These are phyloP conservation scores for Nitzschia sp. DNA, from an alignment of 108 stramenopile genomes.

Conservation along the genomic window DNA sequence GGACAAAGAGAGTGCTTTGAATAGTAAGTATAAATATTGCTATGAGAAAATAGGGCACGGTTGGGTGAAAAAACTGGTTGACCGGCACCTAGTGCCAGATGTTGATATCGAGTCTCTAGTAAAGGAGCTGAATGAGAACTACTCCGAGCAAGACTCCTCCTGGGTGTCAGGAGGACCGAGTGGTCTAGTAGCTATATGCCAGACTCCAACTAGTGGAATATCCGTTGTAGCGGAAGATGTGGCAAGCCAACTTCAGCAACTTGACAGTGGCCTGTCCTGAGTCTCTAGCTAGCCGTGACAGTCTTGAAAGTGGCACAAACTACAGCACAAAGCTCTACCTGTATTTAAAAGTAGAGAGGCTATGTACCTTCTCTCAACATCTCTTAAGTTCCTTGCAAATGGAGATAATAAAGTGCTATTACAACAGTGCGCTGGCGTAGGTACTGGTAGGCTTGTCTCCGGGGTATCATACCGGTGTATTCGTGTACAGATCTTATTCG, in stretches of 20 bases:
- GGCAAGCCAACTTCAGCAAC: neutral
- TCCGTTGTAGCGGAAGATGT: neutral
- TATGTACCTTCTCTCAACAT: too few species aligned
- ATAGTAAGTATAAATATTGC: slow-evolving; percentile 2
- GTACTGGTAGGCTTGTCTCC: too few species aligned
- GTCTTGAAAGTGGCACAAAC: too few species aligned
- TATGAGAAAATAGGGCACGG: slow-evolving; percentile 23
- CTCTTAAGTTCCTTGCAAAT: too few species aligned
- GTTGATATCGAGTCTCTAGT: neutral
- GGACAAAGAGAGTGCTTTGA: neutral
- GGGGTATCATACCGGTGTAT: too few species aligned
- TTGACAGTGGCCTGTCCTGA: too few species aligned
- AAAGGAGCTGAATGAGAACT: neutral
- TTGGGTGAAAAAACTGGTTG: slow-evolving; percentile 12
- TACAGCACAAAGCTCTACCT: too few species aligned
- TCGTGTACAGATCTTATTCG: too few species aligned
- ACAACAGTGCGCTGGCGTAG: too few species aligned
- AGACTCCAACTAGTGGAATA: neutral
- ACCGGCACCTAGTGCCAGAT: slow-evolving; percentile 1
- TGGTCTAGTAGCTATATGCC: neutral
- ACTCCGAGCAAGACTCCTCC: neutral
- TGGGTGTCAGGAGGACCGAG: neutral
- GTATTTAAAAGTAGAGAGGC: too few species aligned
- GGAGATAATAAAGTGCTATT: too few species aligned
- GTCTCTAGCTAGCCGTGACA: too few species aligned